Percentiles rank a stretch among this genome's conserved stretches.
Evolutionary conservation across 352 stramenopile species (phyloP).

Genomic region (Pythium grandisporangium): DNA sequence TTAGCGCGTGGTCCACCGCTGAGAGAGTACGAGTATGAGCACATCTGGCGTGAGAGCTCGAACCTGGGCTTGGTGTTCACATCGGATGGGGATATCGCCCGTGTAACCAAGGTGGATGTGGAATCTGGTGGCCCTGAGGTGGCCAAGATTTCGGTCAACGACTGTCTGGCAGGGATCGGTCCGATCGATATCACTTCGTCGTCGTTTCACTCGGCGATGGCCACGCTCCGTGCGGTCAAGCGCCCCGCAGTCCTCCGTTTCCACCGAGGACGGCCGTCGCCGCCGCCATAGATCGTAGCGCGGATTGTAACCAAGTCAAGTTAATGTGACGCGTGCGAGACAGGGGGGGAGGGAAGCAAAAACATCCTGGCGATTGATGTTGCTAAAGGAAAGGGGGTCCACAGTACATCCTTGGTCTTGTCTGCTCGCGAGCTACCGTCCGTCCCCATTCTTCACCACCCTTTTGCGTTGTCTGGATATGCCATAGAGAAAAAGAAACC

Average conservation of each 20-base stretch:
- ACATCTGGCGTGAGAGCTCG: constrained; percentile 78
- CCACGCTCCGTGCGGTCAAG: constrained; percentile 69
- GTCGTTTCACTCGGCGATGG: constrained; percentile 82
- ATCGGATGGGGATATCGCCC: constrained; percentile 60
- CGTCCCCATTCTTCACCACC: no score
- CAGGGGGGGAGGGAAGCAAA: no score
- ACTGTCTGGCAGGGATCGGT: constrained; percentile 72
- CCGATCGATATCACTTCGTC: constrained; percentile 67
- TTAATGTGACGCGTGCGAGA: no score
- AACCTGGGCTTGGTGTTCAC: constrained; percentile 83
- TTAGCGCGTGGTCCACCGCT: constrained; percentile 39
- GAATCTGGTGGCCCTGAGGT: constrained; percentile 68
- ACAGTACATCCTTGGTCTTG: no score
- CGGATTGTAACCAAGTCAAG: no score
- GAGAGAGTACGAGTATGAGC: constrained; percentile 69
- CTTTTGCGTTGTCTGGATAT: constrained; percentile 4
- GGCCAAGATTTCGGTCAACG: constrained; percentile 56
- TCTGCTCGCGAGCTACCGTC: no score
- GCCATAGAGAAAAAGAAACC: constrained; percentile 15
- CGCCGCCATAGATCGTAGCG: no score
- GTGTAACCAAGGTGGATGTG: constrained; percentile 77
- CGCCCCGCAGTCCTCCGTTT: constrained; percentile 78
- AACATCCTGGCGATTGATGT: no score
- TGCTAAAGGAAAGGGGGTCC: no score
- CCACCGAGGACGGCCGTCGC: constrained; percentile 20